Base-by-base conservation (phyloP, 2,329 filamentous ascomycete genomes). In the Aspergillus sclerotialis region DNA sequence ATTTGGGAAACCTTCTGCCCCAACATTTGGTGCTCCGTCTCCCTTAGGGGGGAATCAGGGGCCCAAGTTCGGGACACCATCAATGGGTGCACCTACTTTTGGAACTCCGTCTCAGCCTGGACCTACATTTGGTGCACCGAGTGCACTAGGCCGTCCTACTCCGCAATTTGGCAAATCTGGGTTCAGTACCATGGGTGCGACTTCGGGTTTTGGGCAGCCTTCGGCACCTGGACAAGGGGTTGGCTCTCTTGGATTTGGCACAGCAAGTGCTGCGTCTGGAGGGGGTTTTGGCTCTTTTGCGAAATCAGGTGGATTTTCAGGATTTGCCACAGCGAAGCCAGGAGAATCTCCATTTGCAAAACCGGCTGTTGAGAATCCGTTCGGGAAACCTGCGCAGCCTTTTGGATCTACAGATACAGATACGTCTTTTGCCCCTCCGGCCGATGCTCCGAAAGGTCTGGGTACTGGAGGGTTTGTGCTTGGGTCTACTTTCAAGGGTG, bases 401-500 rank as follows among this genome's bases (percentile, higher is more conserved):
- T 60, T 65, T 40, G 45, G 33, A 5, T 49, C 44, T 28, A 30
- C 49, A 25, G 36, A 49, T 30, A 37, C 37, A 8, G 41, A 42
- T 7, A 49, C 54, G 1, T 35, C 54, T 4, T 62, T 63, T 35
- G 17, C 43, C 3, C 30, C 52, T 12, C 55, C 54, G 17, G 36
- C 45, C 11, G 42, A 38, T 4, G 50, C 50, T 24, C 33, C 55
- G 14, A 56, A 53, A 33, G 49, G 48, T 18, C 27, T 49, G 16
- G 43, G 48, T 6, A 32, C 46, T 10, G 38, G 48, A 38, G 50
- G 50, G n/a, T 71, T 71, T 43, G 53, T 51, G 6, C 44, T 70
- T 14, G 62, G 60, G 2, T 65, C 68, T 15, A 58, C 59, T 8
- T 69, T 70, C 40, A 67, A 67, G 44, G 52, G 50, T 3, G 67